Base-by-base conservation (phyloP, 345 rosid genomes). In the Gossypium rotundifolium region DNA sequence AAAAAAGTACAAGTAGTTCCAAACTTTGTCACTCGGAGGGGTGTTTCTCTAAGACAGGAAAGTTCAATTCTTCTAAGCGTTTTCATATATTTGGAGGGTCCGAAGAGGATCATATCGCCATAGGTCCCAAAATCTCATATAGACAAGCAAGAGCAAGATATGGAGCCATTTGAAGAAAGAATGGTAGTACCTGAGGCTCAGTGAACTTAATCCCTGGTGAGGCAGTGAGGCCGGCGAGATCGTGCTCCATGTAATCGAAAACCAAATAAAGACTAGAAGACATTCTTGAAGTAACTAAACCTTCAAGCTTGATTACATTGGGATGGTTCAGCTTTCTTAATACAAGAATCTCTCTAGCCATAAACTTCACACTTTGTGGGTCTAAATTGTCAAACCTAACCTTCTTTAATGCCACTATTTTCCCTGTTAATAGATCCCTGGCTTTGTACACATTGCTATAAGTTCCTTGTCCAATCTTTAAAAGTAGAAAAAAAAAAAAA, bases 361-460 rank as follows among this genome's bases (percentile, higher is more conserved):
- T 94, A 74, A 94, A 94, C 65, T 85, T 92, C 33, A 94, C 92
- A 83, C 97, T 90, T 84, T 94, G 97, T 12, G 89, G 86, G 80
- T 94, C 97, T 71, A 87, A 85, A 82, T 90, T 89, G 72, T 94
- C 98, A 75, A 94, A 94, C 74, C 98, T 82, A 61, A 94, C 98
- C 78, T 91, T 94, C 88, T 94, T 94, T 61, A 94, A 79, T 17
- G 98, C 98, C 54, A 94, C 97, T 66, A 89, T 90, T 72, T 94
- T 94, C 22, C 97, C 97, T 1, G 88, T 87, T 53, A 87, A 17
- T 22, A 89, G 84, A 85, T 94, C 98, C 71, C 87, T 87, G 0
- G 98, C 98, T 77, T 91, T 94, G 79, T 94, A 94, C 75, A 94
- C 98, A 79, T 91, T 91, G 76, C 98, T 92, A 46, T 94, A 94